Base-by-base conservation (phyloP, 441 rosid species). In the Gossypium laxum region DNA sequence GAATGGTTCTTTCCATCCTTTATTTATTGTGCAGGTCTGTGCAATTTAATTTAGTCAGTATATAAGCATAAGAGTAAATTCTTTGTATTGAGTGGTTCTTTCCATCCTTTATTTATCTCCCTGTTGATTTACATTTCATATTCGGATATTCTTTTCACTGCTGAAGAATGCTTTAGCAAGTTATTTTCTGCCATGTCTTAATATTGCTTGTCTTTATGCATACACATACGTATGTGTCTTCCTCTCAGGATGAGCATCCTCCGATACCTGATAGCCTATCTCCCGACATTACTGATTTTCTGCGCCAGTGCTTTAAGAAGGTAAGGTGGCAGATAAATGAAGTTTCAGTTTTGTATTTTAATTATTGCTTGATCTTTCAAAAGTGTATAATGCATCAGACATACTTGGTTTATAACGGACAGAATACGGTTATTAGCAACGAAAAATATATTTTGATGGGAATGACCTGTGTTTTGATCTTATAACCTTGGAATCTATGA, bases 211-310 rank as follows among this genome's bases (percentile, higher is more conserved):
- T 21, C 45, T 34, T 72, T 34, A 3, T 56, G 54, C 10, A 47
- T 71, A 21, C 24, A 55, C 12, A 47, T 47, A n/a, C 51, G 1
- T 47, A 2, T 47, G 52, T 54, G n/a, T 54, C 72, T 54, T 73
- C 57, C 72, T 52, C 15, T 72, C 84, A 95, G 97, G 97, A 95
- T 69, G 96, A 92, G 75, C 88, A 77, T 81, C 99, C 99, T 80
- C 99, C 99, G 5, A 86, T 95, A 81, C 99, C 99, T 70, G 98
- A 91, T 82, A 91, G 97, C 78, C 76, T 95, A 65, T 91, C 99
- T 73, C 87, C 95, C 59, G 98, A 91, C 79, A 89, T 92, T 68
- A 92, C 98, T 60, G 99, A 92, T 82, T 95, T 95, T 76, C 80
- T 92, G 58, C 85, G 85, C 54, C 98, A 87, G 80, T 95, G 99